Conservation (phyloP, 352 stramenopile species). For the Nothophytophthora sp. region DNA sequence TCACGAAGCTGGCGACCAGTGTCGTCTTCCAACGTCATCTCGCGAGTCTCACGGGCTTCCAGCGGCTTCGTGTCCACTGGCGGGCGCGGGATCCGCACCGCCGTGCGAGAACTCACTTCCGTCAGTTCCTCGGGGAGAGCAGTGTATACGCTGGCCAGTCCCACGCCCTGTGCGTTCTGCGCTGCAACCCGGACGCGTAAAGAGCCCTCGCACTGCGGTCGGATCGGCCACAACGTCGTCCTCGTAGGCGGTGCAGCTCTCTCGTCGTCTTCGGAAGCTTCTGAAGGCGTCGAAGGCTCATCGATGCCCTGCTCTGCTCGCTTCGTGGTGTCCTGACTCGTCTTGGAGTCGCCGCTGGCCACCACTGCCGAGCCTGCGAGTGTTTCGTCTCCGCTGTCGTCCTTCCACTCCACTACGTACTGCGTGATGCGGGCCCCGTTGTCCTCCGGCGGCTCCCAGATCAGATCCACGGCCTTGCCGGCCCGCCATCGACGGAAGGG, state of each 20-base stretch:
- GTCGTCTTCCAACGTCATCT: constrained; percentile 51
- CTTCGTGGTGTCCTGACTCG: too few species aligned
- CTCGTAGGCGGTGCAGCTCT: constrained; percentile 22
- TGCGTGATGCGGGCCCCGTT: constrained; percentile 65
- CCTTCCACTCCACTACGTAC: constrained; percentile 74
- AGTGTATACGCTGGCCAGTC: constrained; percentile 58
- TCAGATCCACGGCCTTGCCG: constrained; percentile 69
- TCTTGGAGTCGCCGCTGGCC: constrained; percentile 9
- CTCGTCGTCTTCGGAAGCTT: neutral
- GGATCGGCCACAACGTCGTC: constrained; percentile 74
- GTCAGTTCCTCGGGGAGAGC: constrained; percentile 48
- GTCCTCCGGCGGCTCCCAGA: constrained; percentile 64
- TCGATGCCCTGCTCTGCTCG: too few species aligned
- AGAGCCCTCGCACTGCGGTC: constrained; percentile 34
- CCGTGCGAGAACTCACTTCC: constrained; percentile 60
- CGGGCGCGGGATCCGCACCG: constrained; percentile 38
- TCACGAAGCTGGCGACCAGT: constrained; percentile 17
- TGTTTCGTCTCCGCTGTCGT: constrained; percentile 39
- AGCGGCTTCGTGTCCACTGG: constrained; percentile 41
- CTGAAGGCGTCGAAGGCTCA: neutral
- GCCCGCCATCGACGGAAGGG: constrained; percentile 69
- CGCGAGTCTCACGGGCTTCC: constrained; percentile 35
- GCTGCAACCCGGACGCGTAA: constrained; percentile 59
- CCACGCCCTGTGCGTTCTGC: constrained; percentile 61
- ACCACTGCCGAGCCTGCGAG: constrained; percentile 20